Conservation (phyloP, 2,329 filamentous ascomycete species). For the Fusarium albidum region DNA sequence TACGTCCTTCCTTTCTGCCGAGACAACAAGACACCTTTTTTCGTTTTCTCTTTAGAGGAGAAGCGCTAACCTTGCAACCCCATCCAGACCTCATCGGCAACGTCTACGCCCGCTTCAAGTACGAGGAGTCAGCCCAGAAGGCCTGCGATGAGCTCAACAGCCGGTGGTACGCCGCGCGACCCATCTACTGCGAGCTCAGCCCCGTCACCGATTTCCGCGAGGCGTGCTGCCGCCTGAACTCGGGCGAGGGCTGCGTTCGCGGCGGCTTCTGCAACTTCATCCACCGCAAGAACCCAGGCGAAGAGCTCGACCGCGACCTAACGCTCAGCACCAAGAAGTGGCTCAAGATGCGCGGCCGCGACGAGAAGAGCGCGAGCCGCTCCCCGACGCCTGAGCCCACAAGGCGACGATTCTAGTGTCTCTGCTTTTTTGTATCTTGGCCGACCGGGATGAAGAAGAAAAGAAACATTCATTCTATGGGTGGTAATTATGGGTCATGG, state of each 20-base stretch:
- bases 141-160: constrained; percentile 95
- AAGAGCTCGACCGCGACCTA: constrained; percentile 89
- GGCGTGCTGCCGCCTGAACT: constrained; percentile 94
- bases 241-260: constrained; percentile 92
- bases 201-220: constrained; percentile 98
- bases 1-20: constrained; percentile 53
- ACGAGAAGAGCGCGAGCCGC: constrained; percentile 81
- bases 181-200: constrained; percentile 97
- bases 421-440: constrained; percentile 7
- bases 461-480: constrained; percentile 24
- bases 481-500: constrained; percentile 35
- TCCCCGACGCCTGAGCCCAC: constrained; percentile 89
- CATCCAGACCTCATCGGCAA: constrained; percentile 93
- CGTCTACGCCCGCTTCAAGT: constrained; percentile 99
- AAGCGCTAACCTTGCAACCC: constrained; percentile 33
- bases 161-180: constrained; percentile 95
- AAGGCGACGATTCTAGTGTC: constrained; percentile 71
- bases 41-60: not conserved
- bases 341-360: constrained; percentile 83
- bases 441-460: constrained; percentile 3
- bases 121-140: constrained; percentile 93
- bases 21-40: not conserved
- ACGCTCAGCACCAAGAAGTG: constrained; percentile 95
- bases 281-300: constrained; percentile 91
- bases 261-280: constrained; percentile 99